Base-by-base conservation (phyloP, 2,329 filamentous ascomycete species). In the Cytospora leucostoma region DNA sequence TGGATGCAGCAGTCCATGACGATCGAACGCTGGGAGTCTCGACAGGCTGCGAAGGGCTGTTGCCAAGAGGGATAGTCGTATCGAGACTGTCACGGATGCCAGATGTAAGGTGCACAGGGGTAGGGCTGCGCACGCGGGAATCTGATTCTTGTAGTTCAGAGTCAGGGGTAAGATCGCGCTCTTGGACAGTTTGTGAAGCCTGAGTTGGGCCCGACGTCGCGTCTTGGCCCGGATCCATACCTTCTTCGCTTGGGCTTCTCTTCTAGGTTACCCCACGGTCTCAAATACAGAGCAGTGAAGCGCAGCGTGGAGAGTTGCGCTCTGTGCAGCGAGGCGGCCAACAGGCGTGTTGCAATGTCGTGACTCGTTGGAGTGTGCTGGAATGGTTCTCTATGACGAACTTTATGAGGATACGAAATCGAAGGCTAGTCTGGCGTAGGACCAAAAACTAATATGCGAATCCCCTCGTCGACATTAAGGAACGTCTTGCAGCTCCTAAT, bases 1-100 rank as follows among this genome's bases (percentile, higher is more conserved):
- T 80, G 2, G 79, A 80, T 44, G 71, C 69, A 10, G 71, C 68
- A 62, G 79, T 80, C 75, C 74, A 78, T 17, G 79, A 76, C 2
- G 79, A 80, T 59, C 64, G 44, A 34, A 64, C 62, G 19, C 62
- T 70, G 17, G 68, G 69, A 19, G 70, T 68, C 33, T 65, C 44
- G 4, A 50, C 38, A 15, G 49, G 50, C 35, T 56, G 38, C 5
- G 49, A 35, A 17, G 37, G 21, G 13, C 17, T 37, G 27, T 32
- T 10, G 50, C 52, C 56, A 7, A 61, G 44, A 15, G 61, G 53
- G 33, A 58, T 12, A n/a, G 50, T 33, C 17, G 61, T 64, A 21
- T 64, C 57, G 37, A 63, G 37, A 33, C 37, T 56, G n/a, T 54
- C 49, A 19, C 32, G 59, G 13, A 53, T 40, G 4, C 33, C 21